Evolutionary conservation across 768 basidiomycete species (phyloP).

Genomic region (Nidularia sp.): DNA sequence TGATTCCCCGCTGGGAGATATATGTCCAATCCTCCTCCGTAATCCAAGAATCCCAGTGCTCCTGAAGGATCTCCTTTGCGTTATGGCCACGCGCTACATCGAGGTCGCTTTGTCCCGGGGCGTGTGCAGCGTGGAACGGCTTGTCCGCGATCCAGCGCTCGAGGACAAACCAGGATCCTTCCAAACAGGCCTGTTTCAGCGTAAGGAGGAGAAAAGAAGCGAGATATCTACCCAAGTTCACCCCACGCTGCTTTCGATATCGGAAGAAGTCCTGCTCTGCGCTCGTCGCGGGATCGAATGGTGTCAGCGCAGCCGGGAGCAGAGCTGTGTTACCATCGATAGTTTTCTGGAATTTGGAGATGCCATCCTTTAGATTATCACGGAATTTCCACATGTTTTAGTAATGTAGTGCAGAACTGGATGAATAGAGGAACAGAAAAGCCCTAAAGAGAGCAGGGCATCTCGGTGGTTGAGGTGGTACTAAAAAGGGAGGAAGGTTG

Average conservation of each 20-base stretch:
- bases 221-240: slow-evolving; percentile 64
- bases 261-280: slow-evolving; percentile 26
- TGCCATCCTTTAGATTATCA: no score
- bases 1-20: slow-evolving; percentile 53
- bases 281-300: neutral
- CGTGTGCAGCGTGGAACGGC: slow-evolving; percentile 50
- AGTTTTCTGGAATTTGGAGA: no score
- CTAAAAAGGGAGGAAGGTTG: no score
- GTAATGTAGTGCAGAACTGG: no score
- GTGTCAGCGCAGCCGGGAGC: neutral
- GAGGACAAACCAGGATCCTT: slow-evolving; percentile 77
- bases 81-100: slow-evolving; percentile 63
- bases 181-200: neutral
- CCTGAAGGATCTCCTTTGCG: slow-evolving; percentile 42
- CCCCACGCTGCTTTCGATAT: slow-evolving; percentile 74
- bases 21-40: slow-evolving; percentile 61
- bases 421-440: no score
- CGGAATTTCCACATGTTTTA: no score
- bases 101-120: slow-evolving; percentile 62
- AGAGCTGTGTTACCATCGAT: neutral
- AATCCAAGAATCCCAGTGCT: slow-evolving; percentile 76
- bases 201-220: neutral
- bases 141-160: slow-evolving; percentile 70
- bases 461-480: no score
- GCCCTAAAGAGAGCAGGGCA: no score